Evolutionary conservation across 768 basidiomycete genomes (phyloP).

Genomic region (Naganishia antarctica): DNA sequence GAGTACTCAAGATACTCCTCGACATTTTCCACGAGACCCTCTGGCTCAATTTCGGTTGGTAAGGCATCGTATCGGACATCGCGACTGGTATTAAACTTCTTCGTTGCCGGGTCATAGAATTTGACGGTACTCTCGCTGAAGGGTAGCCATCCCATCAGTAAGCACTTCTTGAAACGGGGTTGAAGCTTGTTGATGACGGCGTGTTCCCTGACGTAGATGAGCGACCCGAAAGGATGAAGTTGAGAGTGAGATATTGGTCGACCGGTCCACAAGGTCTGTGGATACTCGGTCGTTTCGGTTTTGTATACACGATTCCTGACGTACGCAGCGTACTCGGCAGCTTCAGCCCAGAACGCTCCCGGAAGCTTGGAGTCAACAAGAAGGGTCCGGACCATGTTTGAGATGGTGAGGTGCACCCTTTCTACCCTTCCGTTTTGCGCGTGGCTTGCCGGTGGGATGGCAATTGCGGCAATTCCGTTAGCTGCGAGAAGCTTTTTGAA

Average conservation of each 20-base stretch:
- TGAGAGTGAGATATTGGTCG: background rate
- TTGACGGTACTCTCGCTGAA: background rate
- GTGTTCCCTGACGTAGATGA: background rate
- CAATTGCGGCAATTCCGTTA: conserved; percentile 5
- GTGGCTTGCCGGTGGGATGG: conserved; percentile 28
- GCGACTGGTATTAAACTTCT: background rate
- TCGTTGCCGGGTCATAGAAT: conserved; percentile 1
- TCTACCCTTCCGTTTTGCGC: conserved; percentile 33
- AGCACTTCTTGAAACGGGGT: background rate
- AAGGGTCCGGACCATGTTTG: conserved; percentile 28
- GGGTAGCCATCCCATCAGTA: background rate
- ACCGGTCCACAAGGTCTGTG: conserved; percentile 5
- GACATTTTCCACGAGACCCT: no score
- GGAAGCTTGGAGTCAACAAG: conserved; percentile 23
- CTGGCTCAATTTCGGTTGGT: no score
- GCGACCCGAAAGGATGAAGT: conserved; percentile 14
- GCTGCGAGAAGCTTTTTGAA: conserved; percentile 13
- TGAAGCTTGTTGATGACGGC: background rate
- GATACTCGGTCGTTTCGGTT: background rate
- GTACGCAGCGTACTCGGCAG: conserved; percentile 25
- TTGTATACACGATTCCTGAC: conserved; percentile 17
- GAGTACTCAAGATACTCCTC: no score
- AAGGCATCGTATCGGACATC: background rate
- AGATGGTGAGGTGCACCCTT: conserved; percentile 28
- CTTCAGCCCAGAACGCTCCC: conserved; percentile 30